Conservation (phyloP, 768 basidiomycete species). For the Wakefieldia striispora region DNA sequence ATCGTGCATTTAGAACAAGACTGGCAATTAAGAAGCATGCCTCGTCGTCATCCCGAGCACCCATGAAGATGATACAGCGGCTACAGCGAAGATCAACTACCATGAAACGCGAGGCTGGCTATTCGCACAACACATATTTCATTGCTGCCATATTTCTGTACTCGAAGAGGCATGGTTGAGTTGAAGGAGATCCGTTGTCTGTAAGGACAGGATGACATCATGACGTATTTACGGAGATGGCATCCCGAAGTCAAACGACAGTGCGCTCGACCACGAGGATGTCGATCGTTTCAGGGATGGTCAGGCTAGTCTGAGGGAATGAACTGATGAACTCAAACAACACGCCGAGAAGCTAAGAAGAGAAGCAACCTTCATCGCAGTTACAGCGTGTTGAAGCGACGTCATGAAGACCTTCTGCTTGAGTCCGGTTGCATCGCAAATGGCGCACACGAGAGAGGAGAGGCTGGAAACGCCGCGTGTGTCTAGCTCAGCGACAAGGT, state of each 20-base stretch:
- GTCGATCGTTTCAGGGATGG: constrained; percentile 38
- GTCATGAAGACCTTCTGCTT: constrained; percentile 63
- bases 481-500: constrained; percentile 2
- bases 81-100: too few species aligned
- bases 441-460: constrained; percentile 40
- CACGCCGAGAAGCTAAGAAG: neutral
- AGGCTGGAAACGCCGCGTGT: constrained; percentile 23
- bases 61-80: too few species aligned
- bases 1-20: too few species aligned
- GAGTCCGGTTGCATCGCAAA: constrained; percentile 38
- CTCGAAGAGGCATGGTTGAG: too few species aligned
- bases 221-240: neutral
- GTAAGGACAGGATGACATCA: neutral
- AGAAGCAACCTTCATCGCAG: constrained; percentile 72
- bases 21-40: too few species aligned
- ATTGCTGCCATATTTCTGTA: too few species aligned
- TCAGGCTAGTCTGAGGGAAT: constrained; percentile 39
- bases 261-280: constrained; percentile 35
- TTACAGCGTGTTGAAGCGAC: constrained; percentile 72
- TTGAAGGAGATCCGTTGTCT: too few species aligned
- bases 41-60: too few species aligned
- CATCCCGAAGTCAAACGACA: constrained; percentile 15
- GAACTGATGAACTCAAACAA: neutral
- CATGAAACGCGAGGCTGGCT: too few species aligned
- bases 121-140: too few species aligned